Evolutionary conservation across 2,329 filamentous ascomycete genomes (phyloP), one percentile per base, ranked within the genome.

Genomic region (Fusarium dlaminii): DNA sequence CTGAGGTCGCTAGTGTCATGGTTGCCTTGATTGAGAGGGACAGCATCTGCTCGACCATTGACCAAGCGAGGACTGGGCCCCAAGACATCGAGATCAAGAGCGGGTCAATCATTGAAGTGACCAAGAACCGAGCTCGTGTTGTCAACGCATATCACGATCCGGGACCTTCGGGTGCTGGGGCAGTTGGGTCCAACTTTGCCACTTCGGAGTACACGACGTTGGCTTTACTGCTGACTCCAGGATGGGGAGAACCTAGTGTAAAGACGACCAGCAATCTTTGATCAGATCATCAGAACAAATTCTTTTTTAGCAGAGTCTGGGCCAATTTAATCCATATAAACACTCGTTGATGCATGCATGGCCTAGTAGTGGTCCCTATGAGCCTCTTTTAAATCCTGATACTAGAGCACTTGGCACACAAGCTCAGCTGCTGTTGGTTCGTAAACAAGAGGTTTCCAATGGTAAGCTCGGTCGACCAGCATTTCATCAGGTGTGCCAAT

Each of bases 401-500:
- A 34, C 17, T 11, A 14, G 5, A 52, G 17, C 4, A 36, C 3
- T 15, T 8, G 13, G 3, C 9, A 8, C 6, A 27, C 0, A 15
- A 20, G 2, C 5, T 36, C 13, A 20, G 13, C 18, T 11, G 1
- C 14, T 39, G 10, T 6, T 22, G 2, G 14, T 1, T 29, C 8
- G 5, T 2, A 9, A 17, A 18, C 14, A 12, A 17, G 6, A 5
- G 8, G 9, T 6, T 18, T 37, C 5, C 1, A 29, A 13, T 8
- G 5, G 0, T 9, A 27, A 3, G 3, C 8, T n/a, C 8, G 2
- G 11, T 55, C 1, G 6, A 12, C 14, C 20, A 14, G 8, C 6
- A 13, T 20, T 8, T 6, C 11, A 29, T 14, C 24, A 29, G 11
- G 15, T 14, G 34, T 29, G 24, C 11, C n/a, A 10, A 22, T 8